Evolutionary conservation across 495 filamentous ascomycete species (phyloP).

Genomic region (Aspergillus homomorphus): DNA sequence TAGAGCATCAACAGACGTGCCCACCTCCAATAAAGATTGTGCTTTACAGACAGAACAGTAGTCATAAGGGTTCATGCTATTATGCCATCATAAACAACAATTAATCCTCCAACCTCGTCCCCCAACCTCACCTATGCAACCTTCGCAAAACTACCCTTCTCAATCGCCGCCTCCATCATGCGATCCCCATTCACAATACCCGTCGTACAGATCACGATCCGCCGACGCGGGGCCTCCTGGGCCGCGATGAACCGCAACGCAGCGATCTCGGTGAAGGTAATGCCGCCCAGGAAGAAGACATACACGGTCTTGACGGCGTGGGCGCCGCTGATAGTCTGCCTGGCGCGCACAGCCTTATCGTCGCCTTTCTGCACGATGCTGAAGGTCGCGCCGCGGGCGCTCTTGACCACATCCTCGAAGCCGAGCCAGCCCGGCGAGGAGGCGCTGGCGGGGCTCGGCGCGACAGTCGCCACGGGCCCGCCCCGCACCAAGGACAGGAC

Average conservation of each 20-base stretch:
- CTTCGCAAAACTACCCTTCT: conserved; percentile 61
- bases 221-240: conserved; percentile 77
- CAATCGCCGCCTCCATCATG: conserved; percentile 86
- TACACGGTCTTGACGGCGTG: conserved; percentile 79
- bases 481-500: conserved; percentile 66
- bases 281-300: conserved; percentile 91
- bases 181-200: conserved; percentile 83
- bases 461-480: conserved; percentile 42
- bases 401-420: conserved; percentile 85
- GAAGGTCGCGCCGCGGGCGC: conserved; percentile 80
- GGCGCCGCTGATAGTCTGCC: conserved; percentile 65
- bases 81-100: too few relatives aligned
- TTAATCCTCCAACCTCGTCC: not conserved
- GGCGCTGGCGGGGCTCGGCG: conserved; percentile 49
- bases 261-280: conserved; percentile 94
- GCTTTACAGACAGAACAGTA: too few relatives aligned
- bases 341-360: conserved; percentile 87
- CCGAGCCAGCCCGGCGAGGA: conserved; percentile 81
- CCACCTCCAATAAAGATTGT: too few relatives aligned
- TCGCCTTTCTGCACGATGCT: conserved; percentile 91
- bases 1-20: too few relatives aligned
- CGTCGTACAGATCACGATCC: conserved; percentile 89
- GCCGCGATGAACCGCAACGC: conserved; percentile 87
- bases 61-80: too few relatives aligned
- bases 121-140: conserved; percentile 14